phyloP scores from a whole-genome alignment of 106 monocot genomes.

The Dioscorea zingiberensis region DNA sequence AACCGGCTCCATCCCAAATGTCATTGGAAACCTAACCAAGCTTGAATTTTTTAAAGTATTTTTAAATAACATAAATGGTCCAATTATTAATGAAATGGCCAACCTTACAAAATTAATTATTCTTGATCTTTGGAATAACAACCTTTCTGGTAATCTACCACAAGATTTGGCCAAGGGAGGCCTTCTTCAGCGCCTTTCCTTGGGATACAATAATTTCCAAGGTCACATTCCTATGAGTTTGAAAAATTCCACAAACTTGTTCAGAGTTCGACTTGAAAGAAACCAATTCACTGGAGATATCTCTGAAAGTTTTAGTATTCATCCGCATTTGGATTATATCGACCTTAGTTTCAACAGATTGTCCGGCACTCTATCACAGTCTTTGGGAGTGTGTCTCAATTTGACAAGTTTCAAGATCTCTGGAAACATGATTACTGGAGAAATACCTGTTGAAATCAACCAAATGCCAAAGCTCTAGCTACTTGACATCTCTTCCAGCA shows the following conservation, averaged over 20 bases:
- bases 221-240: constrained; percentile 4
- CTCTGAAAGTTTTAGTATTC: not conserved
- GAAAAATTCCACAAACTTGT: constrained; percentile 1
- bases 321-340: not conserved
- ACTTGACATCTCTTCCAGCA: not conserved
- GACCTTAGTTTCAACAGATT: constrained; percentile 5
- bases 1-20: too few species aligned
- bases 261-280: not conserved
- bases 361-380: not conserved
- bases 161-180: constrained; percentile 9
- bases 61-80: too few species aligned
- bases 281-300: constrained; percentile 8
- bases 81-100: too few species aligned
- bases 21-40: too few species aligned
- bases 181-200: not conserved
- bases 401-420: not conserved
- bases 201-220: not conserved
- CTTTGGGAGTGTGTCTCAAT: not conserved
- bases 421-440: constrained; percentile 2
- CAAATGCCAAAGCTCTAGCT: not conserved
- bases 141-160: constrained; percentile 2
- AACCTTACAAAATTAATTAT: not conserved
- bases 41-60: too few species aligned
- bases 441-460: not conserved
- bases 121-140: not conserved